These are phyloP conservation scores for Xylaria sp. DNA, from an alignment of 2,329 filamentous ascomycete species.

Conservation along the genomic window DNA sequence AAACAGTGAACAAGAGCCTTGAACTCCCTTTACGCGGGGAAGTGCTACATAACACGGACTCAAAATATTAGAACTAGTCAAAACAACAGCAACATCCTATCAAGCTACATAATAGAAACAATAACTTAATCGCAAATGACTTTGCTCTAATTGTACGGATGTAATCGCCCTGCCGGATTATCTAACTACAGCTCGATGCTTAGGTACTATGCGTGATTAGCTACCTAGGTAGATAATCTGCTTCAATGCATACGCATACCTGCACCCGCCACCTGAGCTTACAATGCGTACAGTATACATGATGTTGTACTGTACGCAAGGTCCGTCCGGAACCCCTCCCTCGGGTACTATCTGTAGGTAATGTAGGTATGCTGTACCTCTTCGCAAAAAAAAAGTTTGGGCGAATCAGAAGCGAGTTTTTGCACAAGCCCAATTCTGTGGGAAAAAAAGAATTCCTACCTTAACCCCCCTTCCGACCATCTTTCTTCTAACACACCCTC, in stretches of 20 bases:
- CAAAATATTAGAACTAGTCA: too few species aligned
- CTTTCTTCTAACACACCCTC: slow-evolving; percentile 36
- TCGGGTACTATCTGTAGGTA: not conserved
- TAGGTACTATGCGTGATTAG: too few species aligned
- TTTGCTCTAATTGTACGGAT: too few species aligned
- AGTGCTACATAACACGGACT: too few species aligned
- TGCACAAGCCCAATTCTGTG: slow-evolving; percentile 38
- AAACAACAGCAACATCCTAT: too few species aligned
- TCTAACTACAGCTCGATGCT: too few species aligned
- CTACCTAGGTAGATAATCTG: not conserved
- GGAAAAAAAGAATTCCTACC: slow-evolving; percentile 34
- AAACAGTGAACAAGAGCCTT: not conserved
- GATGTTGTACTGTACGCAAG: not conserved
- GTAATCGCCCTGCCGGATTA: too few species aligned
- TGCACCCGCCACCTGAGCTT: not conserved
- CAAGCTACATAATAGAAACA: too few species aligned
- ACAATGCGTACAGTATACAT: not conserved
- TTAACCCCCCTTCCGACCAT: slow-evolving; percentile 33
- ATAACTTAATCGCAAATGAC: too few species aligned
- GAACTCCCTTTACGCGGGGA: too few species aligned
- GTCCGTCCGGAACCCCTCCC: not conserved
- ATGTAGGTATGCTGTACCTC: not conserved
- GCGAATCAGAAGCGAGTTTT: slow-evolving; percentile 32
- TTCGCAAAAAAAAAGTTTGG: slow-evolving; percentile 11
- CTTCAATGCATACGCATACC: not conserved